phyloP scores from a whole-genome alignment of 176 grass and related monocot genomes.

The Oryza australiensis region DNA sequence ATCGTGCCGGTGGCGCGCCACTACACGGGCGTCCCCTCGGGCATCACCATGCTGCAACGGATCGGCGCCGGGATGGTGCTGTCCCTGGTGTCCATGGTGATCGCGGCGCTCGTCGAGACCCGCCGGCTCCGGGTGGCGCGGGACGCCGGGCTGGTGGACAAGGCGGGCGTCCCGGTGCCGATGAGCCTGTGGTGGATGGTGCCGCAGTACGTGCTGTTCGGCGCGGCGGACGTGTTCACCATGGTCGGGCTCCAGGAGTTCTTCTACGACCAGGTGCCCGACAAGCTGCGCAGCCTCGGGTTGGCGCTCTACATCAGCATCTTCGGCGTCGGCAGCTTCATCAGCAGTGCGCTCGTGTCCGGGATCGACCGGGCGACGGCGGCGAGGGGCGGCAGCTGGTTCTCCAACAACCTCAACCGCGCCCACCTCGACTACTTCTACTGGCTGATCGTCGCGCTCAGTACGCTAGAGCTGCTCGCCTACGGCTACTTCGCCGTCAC shows the following conservation, averaged over 20 bases:
- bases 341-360: slow-evolving; percentile 43
- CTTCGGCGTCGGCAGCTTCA: slow-evolving; percentile 51
- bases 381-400: slow-evolving; percentile 42
- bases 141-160: slow-evolving; percentile 47
- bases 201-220: slow-evolving; percentile 62
- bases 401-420: slow-evolving; percentile 50
- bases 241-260: slow-evolving; percentile 76
- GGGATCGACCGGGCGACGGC: slow-evolving; percentile 27
- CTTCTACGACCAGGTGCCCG: slow-evolving; percentile 78
- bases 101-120: slow-evolving; percentile 55
- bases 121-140: slow-evolving; percentile 39
- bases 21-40: slow-evolving; percentile 32
- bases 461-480: slow-evolving; percentile 43
- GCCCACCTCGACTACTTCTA: slow-evolving; percentile 59
- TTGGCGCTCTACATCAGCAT: slow-evolving; percentile 50
- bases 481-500: slow-evolving; percentile 33
- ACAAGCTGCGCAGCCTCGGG: slow-evolving; percentile 53
- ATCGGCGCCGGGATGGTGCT: slow-evolving; percentile 57
- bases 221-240: slow-evolving; percentile 54
- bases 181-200: slow-evolving; percentile 90
- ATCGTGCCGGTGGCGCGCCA: slow-evolving; percentile 46
- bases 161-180: slow-evolving; percentile 26
- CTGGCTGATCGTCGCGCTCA: slow-evolving; percentile 48
- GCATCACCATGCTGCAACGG: slow-evolving; percentile 77
- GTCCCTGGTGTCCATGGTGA: slow-evolving; percentile 55